Evolutionary conservation across 1,284 basidiomycete species (phyloP).

Genomic region (Wolfiporia cocos): DNA sequence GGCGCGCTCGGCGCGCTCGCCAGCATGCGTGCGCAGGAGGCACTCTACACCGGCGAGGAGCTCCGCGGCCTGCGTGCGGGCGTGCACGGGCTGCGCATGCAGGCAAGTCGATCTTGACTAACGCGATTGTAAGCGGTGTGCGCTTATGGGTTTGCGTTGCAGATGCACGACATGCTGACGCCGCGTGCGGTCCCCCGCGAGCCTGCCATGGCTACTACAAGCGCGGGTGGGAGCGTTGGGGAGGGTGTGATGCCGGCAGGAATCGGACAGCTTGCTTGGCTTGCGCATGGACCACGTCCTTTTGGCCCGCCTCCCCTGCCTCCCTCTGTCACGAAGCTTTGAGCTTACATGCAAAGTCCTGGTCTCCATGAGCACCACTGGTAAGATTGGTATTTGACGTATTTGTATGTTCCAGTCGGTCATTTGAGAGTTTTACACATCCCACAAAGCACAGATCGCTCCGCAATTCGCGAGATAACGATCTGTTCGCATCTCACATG

Average conservation of each 20-base stretch:
- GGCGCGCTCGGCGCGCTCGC: constrained; percentile 28
- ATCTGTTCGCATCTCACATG: no score
- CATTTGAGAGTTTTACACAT: no score
- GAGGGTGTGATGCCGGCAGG: background rate
- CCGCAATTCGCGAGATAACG: no score
- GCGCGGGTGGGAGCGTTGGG: background rate
- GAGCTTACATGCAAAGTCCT: no score
- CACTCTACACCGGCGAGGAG: constrained; percentile 71
- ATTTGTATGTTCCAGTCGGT: no score
- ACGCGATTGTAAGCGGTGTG: background rate
- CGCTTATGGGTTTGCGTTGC: background rate
- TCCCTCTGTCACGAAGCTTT: background rate
- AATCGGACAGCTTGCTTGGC: background rate
- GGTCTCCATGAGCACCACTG: no score
- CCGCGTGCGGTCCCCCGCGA: background rate
- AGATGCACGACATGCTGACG: constrained; percentile 7
- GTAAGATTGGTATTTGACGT: no score
- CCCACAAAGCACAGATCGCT: no score
- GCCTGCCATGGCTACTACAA: background rate
- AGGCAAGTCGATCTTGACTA: constrained; percentile 38
- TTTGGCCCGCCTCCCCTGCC: background rate
- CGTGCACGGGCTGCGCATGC: constrained; percentile 76
- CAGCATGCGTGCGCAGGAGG: constrained; percentile 41
- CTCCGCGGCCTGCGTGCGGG: constrained; percentile 66
- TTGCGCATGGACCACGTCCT: background rate